A percentile compares a stretch with the other conserved stretches of the same genome.
Conservation (phyloP, 495 filamentous ascomycete species). For the Terfezia boudieri region DNA sequence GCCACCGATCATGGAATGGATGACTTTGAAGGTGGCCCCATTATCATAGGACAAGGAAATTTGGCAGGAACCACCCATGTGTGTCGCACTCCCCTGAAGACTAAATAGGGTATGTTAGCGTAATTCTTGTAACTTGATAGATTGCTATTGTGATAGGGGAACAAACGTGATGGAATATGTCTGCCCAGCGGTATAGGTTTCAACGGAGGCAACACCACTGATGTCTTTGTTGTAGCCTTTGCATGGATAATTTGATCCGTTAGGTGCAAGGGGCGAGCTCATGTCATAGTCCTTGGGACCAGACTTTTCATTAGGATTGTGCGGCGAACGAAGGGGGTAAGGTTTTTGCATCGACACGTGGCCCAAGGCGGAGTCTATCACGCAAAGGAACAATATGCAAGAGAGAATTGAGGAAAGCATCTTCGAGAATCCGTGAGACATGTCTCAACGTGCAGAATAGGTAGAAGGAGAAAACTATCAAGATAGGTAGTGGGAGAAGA, state of each 20-base stretch:
- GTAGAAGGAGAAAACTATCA: not conserved
- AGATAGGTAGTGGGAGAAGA: not conserved
- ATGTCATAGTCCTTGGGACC: slow-evolving; percentile 27
- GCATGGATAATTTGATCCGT: slow-evolving; percentile 37
- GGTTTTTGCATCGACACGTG: not conserved
- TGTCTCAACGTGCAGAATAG: not conserved
- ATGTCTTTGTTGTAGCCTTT: slow-evolving; percentile 38
- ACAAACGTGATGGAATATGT: slow-evolving; percentile 30
- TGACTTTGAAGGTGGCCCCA: slow-evolving; percentile 19
- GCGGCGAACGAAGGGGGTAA: not conserved
- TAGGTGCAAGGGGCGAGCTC: slow-evolving; percentile 29
- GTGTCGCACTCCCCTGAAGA: slow-evolving; percentile 19
- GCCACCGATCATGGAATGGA: slow-evolving; percentile 23
- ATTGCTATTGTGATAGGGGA: not conserved
- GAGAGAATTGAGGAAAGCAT: not conserved
- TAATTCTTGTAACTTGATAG: not conserved
- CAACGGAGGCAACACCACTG: slow-evolving; percentile 23
- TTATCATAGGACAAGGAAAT: slow-evolving; percentile 23
- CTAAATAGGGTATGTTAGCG: not conserved
- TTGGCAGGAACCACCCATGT: slow-evolving; percentile 25
- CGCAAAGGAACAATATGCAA: not conserved
- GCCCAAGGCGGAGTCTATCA: not conserved
- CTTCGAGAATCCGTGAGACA: not conserved
- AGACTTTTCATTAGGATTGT: not conserved
- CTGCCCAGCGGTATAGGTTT: slow-evolving; percentile 32